Conservation (phyloP, 1,284 basidiomycete genomes). For the Golubevia sp. region DNA sequence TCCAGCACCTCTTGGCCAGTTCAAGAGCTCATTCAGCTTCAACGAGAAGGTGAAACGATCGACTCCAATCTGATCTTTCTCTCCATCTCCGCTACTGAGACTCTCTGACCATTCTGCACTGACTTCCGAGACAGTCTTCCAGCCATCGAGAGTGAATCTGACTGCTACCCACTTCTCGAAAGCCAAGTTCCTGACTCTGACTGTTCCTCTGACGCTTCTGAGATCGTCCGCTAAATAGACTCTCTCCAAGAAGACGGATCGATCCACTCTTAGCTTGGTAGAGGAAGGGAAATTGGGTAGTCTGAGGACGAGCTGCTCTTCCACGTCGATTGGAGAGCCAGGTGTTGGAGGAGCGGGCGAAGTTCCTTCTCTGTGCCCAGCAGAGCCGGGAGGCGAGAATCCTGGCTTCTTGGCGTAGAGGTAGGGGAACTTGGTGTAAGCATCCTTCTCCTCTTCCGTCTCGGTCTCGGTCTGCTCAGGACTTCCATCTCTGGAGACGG, state of each 20-base stretch:
- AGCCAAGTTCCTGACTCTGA: slow-evolving; percentile 81
- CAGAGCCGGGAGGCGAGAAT: slow-evolving; percentile 2
- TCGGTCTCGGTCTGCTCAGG: slow-evolving; percentile 85
- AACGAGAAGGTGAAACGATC: slow-evolving; percentile 69
- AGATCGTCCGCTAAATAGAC: slow-evolving; percentile 71
- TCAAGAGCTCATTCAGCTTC: slow-evolving; percentile 65
- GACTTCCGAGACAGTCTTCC: slow-evolving; percentile 95
- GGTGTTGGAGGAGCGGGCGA: slow-evolving; percentile 1
- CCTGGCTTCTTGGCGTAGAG: slow-evolving; percentile 63
- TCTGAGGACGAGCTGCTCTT: slow-evolving; percentile 62
- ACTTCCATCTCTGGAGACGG: slow-evolving; percentile 86
- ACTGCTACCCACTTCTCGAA: slow-evolving; percentile 86
- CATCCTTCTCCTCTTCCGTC: slow-evolving; percentile 67
- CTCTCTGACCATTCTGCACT: slow-evolving; percentile 74
- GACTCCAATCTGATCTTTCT: slow-evolving; percentile 54
- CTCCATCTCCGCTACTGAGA: slow-evolving; percentile 67
- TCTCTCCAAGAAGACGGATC: slow-evolving; percentile 66
- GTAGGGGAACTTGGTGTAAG: slow-evolving; percentile 65
- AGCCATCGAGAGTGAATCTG: slow-evolving; percentile 89
- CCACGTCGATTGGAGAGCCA: slow-evolving; percentile 15
- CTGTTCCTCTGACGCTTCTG: slow-evolving; percentile 70
- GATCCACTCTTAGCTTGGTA: slow-evolving; percentile 60
- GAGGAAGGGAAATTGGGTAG: slow-evolving; percentile 67
- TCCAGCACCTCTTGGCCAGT: slow-evolving; percentile 58
- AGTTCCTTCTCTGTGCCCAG: not conserved